Conservation (phyloP, 768 basidiomycete species). For the Peribolospora kevripleyi region DNA sequence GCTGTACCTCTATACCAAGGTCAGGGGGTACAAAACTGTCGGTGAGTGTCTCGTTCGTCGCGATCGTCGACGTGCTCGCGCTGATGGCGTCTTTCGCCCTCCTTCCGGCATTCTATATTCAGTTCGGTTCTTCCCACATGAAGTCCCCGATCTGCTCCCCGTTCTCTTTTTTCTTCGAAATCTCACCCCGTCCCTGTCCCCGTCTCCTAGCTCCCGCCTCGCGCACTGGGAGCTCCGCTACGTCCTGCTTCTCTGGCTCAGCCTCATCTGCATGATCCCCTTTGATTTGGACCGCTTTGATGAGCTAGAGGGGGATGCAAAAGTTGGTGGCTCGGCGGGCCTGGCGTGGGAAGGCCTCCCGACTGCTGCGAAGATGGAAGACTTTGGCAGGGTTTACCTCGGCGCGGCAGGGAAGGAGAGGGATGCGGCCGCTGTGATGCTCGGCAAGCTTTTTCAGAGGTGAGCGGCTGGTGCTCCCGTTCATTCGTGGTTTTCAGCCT, state of each 20-base stretch:
- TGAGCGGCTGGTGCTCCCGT: constrained; percentile 21
- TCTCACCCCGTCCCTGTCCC: constrained; percentile 24
- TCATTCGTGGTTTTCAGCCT: not conserved
- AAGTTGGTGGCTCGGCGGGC: constrained; percentile 9
- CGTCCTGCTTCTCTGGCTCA: constrained; percentile 71
- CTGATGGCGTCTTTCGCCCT: not conserved
- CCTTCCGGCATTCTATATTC: not conserved
- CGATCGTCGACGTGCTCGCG: too few relatives aligned
- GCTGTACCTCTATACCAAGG: constrained; percentile 62
- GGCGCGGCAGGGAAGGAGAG: constrained; percentile 55
- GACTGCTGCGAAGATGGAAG: constrained; percentile 34
- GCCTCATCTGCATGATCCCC: constrained; percentile 75
- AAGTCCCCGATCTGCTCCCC: constrained; percentile 35
- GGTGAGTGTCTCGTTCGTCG: constrained; percentile 29
- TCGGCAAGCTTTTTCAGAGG: constrained; percentile 62
- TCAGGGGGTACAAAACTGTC: constrained; percentile 71
- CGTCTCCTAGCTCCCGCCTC: constrained; percentile 9
- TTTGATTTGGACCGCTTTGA: constrained; percentile 70
- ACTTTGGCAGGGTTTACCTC: constrained; percentile 34
- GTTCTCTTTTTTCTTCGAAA: constrained; percentile 43
- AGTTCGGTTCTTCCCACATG: constrained; percentile 90
- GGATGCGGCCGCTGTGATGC: constrained; percentile 53
- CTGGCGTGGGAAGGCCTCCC: constrained; percentile 4
- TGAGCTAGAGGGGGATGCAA: constrained; percentile 19
- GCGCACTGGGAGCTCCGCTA: constrained; percentile 61